A percentile compares a stretch with the other conserved stretches of the same genome.
Conservation (phyloP, 495 filamentous ascomycete genomes). For the Pseudotulostoma volvatum region DNA sequence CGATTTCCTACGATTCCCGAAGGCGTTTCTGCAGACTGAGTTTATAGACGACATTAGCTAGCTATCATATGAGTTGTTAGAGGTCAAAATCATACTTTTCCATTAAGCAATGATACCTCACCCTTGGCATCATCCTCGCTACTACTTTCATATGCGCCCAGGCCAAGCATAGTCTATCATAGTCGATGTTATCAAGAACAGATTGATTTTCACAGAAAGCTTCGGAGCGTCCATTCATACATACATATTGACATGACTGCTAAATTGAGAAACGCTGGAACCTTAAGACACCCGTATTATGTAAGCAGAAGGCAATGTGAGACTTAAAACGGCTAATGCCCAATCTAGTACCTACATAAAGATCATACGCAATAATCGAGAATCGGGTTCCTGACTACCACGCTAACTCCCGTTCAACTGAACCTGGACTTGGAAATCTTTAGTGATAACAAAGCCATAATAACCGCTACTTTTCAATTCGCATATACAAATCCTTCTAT, state of each 20-base stretch:
- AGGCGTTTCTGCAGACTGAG: constrained; percentile 3
- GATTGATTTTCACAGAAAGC: background rate
- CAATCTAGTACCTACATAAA: background rate
- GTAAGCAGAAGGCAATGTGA: no score
- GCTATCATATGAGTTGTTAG: no score
- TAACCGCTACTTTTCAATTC: no score
- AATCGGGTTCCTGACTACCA: no score
- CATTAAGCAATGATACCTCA: constrained; percentile 3
- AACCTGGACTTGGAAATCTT: no score
- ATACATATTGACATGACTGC: background rate
- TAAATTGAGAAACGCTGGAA: no score
- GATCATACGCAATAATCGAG: no score
- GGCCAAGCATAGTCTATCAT: constrained; percentile 37
- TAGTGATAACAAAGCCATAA: no score
- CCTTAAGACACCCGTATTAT: no score
- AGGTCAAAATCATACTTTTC: constrained; percentile 15
- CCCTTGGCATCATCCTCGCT: constrained; percentile 48
- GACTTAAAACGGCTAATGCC: no score
- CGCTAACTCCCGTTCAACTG: no score
- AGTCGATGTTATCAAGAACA: background rate
- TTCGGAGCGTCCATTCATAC: background rate
- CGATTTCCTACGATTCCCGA: background rate
- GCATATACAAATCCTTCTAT: background rate
- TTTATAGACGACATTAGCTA: no score
- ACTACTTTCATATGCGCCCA: constrained; percentile 62